Conservation (phyloP, 192 early-diverging fungal species). For the Piromyces finnis region DNA sequence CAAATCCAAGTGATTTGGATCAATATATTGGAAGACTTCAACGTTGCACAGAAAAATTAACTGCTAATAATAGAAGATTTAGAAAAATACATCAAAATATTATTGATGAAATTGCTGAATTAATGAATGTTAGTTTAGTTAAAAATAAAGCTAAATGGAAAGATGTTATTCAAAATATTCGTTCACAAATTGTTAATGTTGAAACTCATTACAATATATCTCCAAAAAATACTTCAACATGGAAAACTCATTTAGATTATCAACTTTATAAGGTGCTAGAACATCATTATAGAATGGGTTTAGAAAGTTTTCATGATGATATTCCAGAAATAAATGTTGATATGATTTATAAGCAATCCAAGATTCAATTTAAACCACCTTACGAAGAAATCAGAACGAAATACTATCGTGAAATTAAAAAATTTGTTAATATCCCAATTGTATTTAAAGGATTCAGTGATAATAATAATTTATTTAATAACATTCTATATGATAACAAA, state of each 20-base stretch:
- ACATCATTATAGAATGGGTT: conserved; percentile 22
- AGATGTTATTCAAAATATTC: conserved; percentile 19
- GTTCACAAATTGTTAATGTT: conserved; percentile 8
- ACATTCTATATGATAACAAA: conserved; percentile 24
- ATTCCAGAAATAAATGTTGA: conserved; percentile 38
- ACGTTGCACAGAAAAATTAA: conserved; percentile 16
- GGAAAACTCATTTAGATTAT: conserved; percentile 33
- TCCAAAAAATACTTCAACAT: conserved; percentile 16
- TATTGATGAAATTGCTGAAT: conserved; percentile 11
- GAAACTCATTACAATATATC: conserved; percentile 10
- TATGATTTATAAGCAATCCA: conserved; percentile 28
- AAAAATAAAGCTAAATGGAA: conserved; percentile 32
- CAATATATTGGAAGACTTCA: conserved; percentile 23
- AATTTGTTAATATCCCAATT: conserved; percentile 32
- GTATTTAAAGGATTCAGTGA: conserved; percentile 18
- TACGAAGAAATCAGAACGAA: conserved; percentile 43
- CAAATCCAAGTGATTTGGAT: conserved; percentile 15
- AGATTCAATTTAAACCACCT: conserved; percentile 26
- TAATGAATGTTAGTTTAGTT: conserved; percentile 22
- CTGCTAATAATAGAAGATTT: conserved; percentile 20
- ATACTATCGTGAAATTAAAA: conserved; percentile 43
- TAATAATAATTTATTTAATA: conserved; percentile 18
- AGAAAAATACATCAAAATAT: conserved; percentile 20
- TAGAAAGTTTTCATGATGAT: conserved; percentile 21
- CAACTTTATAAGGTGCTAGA: conserved; percentile 41